Percentiles rank a stretch among this genome's conserved stretches.
Evolutionary conservation across 1,139 yeast genomes (phyloP).

Genomic region (Hanseniaspora sp.): DNA sequence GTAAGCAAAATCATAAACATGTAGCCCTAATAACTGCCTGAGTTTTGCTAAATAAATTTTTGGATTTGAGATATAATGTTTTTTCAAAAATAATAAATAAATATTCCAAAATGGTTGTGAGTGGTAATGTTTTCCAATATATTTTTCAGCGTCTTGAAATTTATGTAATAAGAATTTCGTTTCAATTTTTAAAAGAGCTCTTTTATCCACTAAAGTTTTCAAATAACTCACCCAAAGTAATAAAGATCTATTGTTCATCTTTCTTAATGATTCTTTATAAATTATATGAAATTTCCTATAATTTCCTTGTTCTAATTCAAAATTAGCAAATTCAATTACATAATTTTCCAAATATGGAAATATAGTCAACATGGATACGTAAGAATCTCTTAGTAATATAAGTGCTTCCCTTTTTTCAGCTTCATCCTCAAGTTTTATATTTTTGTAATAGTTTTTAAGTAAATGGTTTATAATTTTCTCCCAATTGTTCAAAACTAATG

Average conservation of each 20-base stretch:
- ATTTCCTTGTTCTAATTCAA: constrained; percentile 53
- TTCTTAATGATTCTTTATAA: constrained; percentile 43
- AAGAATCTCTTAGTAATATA: constrained; percentile 31
- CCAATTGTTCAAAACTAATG: constrained; percentile 26
- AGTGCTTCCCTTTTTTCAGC: constrained; percentile 26
- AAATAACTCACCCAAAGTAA: constrained; percentile 67
- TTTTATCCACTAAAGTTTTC: constrained; percentile 41
- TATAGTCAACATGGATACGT: constrained; percentile 44
- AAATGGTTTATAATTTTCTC: constrained; percentile 26
- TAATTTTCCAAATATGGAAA: constrained; percentile 68
- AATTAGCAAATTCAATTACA: constrained; percentile 66
- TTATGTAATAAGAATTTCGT: constrained; percentile 32
- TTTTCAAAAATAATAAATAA: constrained; percentile 44
- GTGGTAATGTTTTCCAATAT: constrained; percentile 64
- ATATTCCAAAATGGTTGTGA: constrained; percentile 65
- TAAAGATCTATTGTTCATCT: constrained; percentile 35
- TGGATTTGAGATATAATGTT: constrained; percentile 25
- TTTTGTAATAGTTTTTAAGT: constrained; percentile 22
- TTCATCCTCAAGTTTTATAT: constrained; percentile 23
- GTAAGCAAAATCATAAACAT: constrained; percentile 63
- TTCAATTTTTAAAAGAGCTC: constrained; percentile 16
- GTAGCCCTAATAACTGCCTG: constrained; percentile 55
- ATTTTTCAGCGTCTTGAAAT: constrained; percentile 52
- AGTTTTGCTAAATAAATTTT: constrained; percentile 41
- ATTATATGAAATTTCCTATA: constrained; percentile 40